These are phyloP conservation scores for Carpinus fangiana DNA, from an alignment of 306 rosid species.

Conservation along the genomic window DNA sequence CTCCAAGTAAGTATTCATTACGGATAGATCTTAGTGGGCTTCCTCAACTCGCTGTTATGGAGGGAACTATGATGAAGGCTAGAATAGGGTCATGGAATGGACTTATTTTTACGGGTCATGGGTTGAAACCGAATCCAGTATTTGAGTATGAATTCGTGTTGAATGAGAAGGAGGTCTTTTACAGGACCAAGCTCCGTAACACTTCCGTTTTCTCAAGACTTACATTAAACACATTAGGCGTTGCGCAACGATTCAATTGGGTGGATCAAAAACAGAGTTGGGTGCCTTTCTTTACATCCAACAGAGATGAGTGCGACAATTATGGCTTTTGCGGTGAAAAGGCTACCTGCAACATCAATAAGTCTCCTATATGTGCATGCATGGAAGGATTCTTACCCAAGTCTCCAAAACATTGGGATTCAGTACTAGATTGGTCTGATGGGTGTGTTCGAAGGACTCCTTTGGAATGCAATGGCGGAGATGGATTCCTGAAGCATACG, in stretches of 20 bases:
- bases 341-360: constrained; percentile 13
- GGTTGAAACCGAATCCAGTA: background rate
- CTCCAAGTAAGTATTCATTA: background rate
- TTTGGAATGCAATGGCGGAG: constrained; percentile 19
- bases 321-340: constrained; percentile 31
- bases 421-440: constrained; percentile 13
- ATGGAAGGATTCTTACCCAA: constrained; percentile 19
- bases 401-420: background rate
- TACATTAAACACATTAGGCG: background rate
- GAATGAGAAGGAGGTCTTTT: constrained; percentile 17
- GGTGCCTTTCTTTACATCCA: constrained; percentile 6
- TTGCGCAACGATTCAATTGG: constrained; percentile 28
- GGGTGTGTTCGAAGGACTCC: constrained; percentile 31
- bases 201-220: constrained; percentile 18
- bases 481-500: constrained; percentile 11
- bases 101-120: background rate
- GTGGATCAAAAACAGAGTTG: constrained; percentile 12
- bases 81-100: background rate
- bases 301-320: constrained; percentile 22
- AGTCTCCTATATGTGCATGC: constrained; percentile 27
- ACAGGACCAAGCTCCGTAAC: background rate
- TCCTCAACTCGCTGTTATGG: background rate
- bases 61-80: background rate
- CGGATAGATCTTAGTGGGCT: background rate
- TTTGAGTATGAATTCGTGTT: background rate